phyloP scores from a whole-genome alignment of 1,139 yeast species.

The Saccharomyces hybrid region DNA sequence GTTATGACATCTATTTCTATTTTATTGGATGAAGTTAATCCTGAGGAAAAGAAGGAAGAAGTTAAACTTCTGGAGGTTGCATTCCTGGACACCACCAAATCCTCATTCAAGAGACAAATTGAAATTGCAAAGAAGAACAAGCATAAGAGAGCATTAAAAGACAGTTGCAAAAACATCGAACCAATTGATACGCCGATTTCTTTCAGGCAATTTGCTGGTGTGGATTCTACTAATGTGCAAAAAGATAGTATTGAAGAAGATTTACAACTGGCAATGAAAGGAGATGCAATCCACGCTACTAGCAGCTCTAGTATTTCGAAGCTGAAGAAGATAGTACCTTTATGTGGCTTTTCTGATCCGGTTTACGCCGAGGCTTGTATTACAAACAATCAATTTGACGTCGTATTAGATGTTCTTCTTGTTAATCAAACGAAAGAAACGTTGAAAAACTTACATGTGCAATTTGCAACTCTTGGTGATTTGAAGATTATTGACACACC shows the following conservation, averaged over 20 bases:
- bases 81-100: conserved; percentile 80
- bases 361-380: conserved; percentile 96
- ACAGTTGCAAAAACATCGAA: conserved; percentile 59
- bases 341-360: conserved; percentile 96
- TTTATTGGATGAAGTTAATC: conserved; percentile 57
- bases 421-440: conserved; percentile 93
- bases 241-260: conserved; percentile 42
- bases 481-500: conserved; percentile 92
- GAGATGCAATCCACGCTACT: conserved; percentile 41
- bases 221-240: conserved; percentile 36
- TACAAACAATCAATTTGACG: conserved; percentile 92
- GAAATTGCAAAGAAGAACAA: conserved; percentile 43
- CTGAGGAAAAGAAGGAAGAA: conserved; percentile 33
- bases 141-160: conserved; percentile 51
- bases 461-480: conserved; percentile 94
- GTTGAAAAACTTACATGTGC: conserved; percentile 83
- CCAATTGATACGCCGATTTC: conserved; percentile 75
- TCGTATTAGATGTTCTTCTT: conserved; percentile 83
- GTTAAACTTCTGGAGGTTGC: conserved; percentile 52
- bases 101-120: conserved; percentile 67
- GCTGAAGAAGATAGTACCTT: conserved; percentile 79
- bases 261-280: conserved; percentile 40
- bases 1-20: conserved; percentile 75
- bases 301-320: conserved; percentile 58
- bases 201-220: conserved; percentile 73